Base-by-base conservation (phyloP, 176 grass and related monocot genomes). In the Aegilops umbellulata region DNA sequence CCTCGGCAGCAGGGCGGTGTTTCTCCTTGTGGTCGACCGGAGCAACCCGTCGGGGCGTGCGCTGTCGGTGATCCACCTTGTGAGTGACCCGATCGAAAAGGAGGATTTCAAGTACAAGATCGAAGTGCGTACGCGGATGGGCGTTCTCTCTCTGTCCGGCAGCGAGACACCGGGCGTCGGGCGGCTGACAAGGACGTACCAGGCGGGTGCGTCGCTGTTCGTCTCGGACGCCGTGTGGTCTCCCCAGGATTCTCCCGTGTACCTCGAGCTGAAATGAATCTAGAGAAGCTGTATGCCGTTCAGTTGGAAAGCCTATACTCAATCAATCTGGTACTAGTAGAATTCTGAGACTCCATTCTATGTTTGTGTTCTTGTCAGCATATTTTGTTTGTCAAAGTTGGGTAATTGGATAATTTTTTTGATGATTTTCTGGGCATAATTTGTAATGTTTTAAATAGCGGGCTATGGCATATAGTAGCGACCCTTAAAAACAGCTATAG, bases 51-150 rank as follows among this genome's bases (percentile, higher is more conserved):
- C 46, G 9, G 73, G 44, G 46, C 4, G 8, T 0, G 8, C 7
- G 2, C 9, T 76, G 2, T 76, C 46, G 4, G 26, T 76, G 26
- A 22, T 76, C 73, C 73, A 76, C 26, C 44, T 76, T 9, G 0
- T 20, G 15, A 31, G 25, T 2, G 3, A 22, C 25, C 73, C 26
- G 46, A 1, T 0, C 46, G 12, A 23, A 6, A 7, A 8, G 15
- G 73, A 53, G 1, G 73, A 76, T 55, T 76, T 53, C 46, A 76
- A 76, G 25, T 76, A 53, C 26, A 76, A 76, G 73, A 55, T 76
- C 44, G 15, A 30, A 17, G 44, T 76, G 25, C 29, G 11, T 17
- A 31, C 73, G 8, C 9, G 26, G 26, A 31, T 4, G 0, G 73
- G 44, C 44, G 10, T 31, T 16, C 73, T 76, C 73, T 53, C 4